Percentiles rank a stretch among this genome's conserved stretches.
These are phyloP conservation scores for Ashbya aceris DNA, from an alignment of 1,139 yeast genomes.

Conservation along the genomic window DNA sequence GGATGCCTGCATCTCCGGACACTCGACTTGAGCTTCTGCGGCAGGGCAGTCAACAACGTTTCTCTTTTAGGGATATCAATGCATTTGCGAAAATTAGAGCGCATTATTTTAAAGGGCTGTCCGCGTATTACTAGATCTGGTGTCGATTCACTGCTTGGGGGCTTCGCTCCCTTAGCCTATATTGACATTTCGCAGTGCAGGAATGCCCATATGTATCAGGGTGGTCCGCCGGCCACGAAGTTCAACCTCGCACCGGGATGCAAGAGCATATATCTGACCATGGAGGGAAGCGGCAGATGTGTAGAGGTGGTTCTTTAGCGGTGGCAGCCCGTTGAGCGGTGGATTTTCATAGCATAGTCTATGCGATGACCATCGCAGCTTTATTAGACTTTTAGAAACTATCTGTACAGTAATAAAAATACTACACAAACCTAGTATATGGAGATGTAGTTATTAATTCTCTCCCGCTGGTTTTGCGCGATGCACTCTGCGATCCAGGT, in stretches of 20 bases:
- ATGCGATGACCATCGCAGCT: too few relatives aligned
- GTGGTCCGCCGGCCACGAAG: conserved; percentile 46
- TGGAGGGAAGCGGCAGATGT: conserved; percentile 41
- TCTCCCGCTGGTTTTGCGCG: conserved; percentile 77
- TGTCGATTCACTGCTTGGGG: conserved; percentile 52
- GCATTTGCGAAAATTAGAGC: conserved; percentile 40
- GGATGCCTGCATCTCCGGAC: conserved; percentile 50
- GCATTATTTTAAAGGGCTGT: conserved; percentile 55
- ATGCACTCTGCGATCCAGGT: conserved; percentile 99
- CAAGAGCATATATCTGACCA: conserved; percentile 49
- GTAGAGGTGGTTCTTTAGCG: conserved; percentile 41
- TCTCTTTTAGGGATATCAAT: conserved; percentile 55
- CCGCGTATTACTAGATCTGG: conserved; percentile 69
- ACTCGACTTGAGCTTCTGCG: conserved; percentile 63
- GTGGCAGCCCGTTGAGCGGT: too few relatives aligned
- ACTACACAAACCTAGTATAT: conserved; percentile 37
- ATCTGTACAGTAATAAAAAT: too few relatives aligned
- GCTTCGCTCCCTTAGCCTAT: conserved; percentile 43
- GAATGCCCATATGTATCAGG: conserved; percentile 50
- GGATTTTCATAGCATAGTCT: too few relatives aligned
- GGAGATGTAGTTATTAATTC: conserved; percentile 68
- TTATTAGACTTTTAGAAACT: too few relatives aligned
- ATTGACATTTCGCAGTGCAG: conserved; percentile 63
- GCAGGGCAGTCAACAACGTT: conserved; percentile 69
- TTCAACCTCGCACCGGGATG: conserved; percentile 44